Evolutionary conservation across 305 asterid genomes (phyloP), one percentile per base, ranked within the genome.

Genomic region (Nicotiana rustica): DNA sequence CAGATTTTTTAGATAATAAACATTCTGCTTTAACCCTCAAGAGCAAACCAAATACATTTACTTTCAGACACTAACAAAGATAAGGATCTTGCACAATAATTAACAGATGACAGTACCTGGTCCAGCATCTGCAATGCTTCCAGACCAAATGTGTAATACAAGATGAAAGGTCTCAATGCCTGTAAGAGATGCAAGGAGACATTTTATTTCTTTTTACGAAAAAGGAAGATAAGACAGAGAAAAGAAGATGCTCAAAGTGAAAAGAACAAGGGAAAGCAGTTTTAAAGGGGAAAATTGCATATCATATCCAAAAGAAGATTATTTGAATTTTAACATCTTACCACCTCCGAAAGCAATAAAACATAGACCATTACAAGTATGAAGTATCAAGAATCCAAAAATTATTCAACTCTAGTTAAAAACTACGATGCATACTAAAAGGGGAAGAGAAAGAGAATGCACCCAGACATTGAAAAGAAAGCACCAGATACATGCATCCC

Each of bases 81-180:
- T 9, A 44, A 44, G 52, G 52, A 44, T 44, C 21, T 71, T 73
- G 29, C 17, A 73, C 9, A 73, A 73, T 47, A 14, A 49, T 47
- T 73, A 73, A 47, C 79, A 21, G 41, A 21, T 3, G 78, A 49
- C 12, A 6, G 61, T 86, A 88, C 88, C 87, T 88, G 85, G 38
- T 85, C 90, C 71, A 96, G 92, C 81, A 87, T 89, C 88, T 85
- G 86, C 91, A 91, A 79, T 18, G 86, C 80, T 80, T 90, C 90
- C 89, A 91, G 81, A 66, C 84, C 88, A 82, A 93, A 93, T 4
- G 98, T 92, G 86, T 91, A 86, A 86, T 96, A 94, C 68, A 82
- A 85, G 65, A 96, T 79, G 82, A 93, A 92, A 57, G 98, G 97
- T 86, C 98, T 90, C 68, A 79, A 81, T 3, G 97, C 94, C 89